Evolutionary conservation across 352 stramenopile genomes (phyloP).

Genomic region (Globisporangium camurandrum): DNA sequence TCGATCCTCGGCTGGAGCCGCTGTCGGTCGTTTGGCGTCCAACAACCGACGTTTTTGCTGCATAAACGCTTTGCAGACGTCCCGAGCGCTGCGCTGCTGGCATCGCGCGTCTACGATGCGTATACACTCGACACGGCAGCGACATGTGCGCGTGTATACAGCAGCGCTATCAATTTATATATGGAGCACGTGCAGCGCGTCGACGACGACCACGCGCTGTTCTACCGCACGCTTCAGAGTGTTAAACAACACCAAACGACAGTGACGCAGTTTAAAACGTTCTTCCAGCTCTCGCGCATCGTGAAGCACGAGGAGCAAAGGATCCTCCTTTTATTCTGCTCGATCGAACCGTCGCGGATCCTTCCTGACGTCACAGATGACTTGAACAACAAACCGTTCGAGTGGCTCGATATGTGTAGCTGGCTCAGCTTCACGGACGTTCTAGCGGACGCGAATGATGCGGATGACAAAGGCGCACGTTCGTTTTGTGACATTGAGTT

Average conservation of each 20-base stretch:
- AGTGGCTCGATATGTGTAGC: slow-evolving; percentile 30
- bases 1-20: slow-evolving; percentile 28
- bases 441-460: slow-evolving; percentile 2
- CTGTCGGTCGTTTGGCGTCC: slow-evolving; percentile 19
- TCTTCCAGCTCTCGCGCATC: slow-evolving; percentile 25
- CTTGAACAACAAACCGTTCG: too few species aligned
- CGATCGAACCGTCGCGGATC: slow-evolving; percentile 21
- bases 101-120: slow-evolving; percentile 13
- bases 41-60: slow-evolving; percentile 23
- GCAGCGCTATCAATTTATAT: slow-evolving; percentile 19
- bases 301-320: slow-evolving; percentile 15
- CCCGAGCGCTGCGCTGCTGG: slow-evolving; percentile 11
- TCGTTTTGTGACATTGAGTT: slow-evolving; percentile 44
- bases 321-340: slow-evolving; percentile 30
- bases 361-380: slow-evolving; percentile 7
- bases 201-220: slow-evolving; percentile 22
- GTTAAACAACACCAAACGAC: too few species aligned
- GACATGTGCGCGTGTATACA: slow-evolving; percentile 26
- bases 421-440: slow-evolving; percentile 23
- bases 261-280: slow-evolving; percentile 16
- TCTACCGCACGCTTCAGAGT: slow-evolving; percentile 22
- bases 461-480: too few species aligned
- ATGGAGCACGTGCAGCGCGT: slow-evolving; percentile 29
- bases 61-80: slow-evolving; percentile 18
- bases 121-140: slow-evolving; percentile 23